Conservation (phyloP, 2,329 filamentous ascomycete genomes). For the Trichoderma hamatum region DNA sequence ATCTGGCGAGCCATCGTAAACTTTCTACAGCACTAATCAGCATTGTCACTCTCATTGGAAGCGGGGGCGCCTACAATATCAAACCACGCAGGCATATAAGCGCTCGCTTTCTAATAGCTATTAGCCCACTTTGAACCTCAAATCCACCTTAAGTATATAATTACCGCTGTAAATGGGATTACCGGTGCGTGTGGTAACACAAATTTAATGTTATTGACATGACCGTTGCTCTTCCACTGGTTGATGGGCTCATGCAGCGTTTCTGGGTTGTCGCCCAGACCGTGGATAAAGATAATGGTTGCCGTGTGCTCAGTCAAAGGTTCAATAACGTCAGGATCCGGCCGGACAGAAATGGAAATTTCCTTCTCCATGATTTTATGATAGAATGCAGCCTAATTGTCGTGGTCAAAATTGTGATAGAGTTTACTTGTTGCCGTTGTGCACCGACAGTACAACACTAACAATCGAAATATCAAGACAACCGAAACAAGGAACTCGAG, state of each 20-base stretch:
- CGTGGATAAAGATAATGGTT: constrained; percentile 92
- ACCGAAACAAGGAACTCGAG: neutral
- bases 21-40: constrained; percentile 11
- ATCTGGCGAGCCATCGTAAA: constrained; percentile 14
- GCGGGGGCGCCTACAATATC: constrained; percentile 63
- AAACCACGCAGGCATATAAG: constrained; percentile 86
- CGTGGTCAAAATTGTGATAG: too few species aligned
- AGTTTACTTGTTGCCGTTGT: neutral
- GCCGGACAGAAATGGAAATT: constrained; percentile 28
- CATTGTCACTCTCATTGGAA: neutral
- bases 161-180: constrained; percentile 74
- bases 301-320: constrained; percentile 84
- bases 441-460: neutral
- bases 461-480: neutral
- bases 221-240: constrained; percentile 78
- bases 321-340: constrained; percentile 70
- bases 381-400: neutral
- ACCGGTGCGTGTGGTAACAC: constrained; percentile 87
- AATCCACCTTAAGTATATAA: neutral
- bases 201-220: constrained; percentile 89
- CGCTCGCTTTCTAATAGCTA: constrained; percentile 65
- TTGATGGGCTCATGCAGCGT: constrained; percentile 82
- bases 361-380: neutral
- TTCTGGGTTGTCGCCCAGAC: constrained; percentile 79
- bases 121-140: neutral